These are phyloP conservation scores for Podila verticillata DNA, from an alignment of 192 early-diverging fungal species.

Conservation along the genomic window DNA sequence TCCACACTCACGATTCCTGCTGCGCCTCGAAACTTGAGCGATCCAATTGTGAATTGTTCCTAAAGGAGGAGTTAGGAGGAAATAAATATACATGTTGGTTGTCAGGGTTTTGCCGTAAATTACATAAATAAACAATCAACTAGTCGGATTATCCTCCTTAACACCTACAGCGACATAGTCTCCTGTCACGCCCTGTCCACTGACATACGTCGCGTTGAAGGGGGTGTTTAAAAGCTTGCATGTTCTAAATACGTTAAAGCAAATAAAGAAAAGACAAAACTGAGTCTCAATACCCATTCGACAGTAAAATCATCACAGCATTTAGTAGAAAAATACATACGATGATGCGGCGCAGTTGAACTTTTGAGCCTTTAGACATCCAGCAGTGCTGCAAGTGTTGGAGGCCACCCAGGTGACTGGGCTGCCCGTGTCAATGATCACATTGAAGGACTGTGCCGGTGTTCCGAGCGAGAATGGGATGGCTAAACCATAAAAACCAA, in stretches of 20 bases:
- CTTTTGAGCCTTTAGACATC: conserved; percentile 1
- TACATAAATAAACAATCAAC: too few species aligned
- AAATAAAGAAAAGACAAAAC: too few species aligned
- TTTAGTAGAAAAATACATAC: conserved; percentile 4
- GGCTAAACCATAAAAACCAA: conserved; percentile 11
- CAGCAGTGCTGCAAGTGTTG: conserved; percentile 1
- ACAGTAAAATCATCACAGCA: too few species aligned
- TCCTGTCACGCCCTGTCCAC: conserved; percentile 11
- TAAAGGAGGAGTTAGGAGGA: neutral
- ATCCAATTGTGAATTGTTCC: conserved; percentile 30
- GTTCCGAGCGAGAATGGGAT: conserved; percentile 66
- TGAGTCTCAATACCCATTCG: too few species aligned
- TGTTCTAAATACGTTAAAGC: conserved; percentile 12
- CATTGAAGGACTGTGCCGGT: conserved; percentile 70
- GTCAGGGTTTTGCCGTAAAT: too few species aligned
- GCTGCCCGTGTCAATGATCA: conserved; percentile 79
- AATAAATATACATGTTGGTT: neutral
- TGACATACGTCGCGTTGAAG: conserved; percentile 25
- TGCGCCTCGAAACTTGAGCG: conserved; percentile 7
- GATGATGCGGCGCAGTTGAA: conserved; percentile 26
- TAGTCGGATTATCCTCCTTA: too few species aligned
- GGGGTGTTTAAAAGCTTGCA: conserved; percentile 5
- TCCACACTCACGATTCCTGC: conserved; percentile 12
- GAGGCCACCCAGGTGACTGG: conserved; percentile 69
- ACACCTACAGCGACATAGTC: conserved; percentile 8